Evolutionary conservation across 1,139 yeast genomes (phyloP), one percentile per base, ranked within the genome.

Genomic region (Meyerozyma elateridarum): DNA sequence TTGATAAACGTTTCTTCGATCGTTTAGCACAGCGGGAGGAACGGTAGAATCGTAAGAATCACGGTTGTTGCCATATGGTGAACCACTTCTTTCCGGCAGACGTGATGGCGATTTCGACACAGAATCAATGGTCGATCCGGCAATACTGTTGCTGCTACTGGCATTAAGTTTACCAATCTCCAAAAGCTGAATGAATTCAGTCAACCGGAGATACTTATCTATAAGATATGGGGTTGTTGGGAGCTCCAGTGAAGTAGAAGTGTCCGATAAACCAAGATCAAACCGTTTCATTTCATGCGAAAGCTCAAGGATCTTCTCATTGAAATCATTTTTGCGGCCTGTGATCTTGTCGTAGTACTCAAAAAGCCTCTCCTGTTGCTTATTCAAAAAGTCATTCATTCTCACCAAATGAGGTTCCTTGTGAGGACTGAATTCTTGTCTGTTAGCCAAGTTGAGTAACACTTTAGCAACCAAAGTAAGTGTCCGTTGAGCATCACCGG

Each of bases 401-500:
- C 64, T 67, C 18, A 74, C 67, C 60, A 91, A 65, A 64, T 82
- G 87, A 0, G 93, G 87, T 49, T 89, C 97, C 50, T 88, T 89
- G 33, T 73, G 85, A 41, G 51, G 81, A 19, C 64, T 87, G 54
- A 91, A 87, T 31, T 61, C 60, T 24, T 79, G 78, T 30, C 95
- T 61, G 44, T 84, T 89, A 2, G 96, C 88, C 41, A 89, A 70
- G 29, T 85, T 84, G 52, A 88, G 73, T 27, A 89, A 54, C 15
- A 85, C 70, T 50, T 91, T 91, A n/a, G 96, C 87, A 11, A 88
- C 64, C 27, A 88, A 58, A 0, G 95, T 85, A 33, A 89, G 59
- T 0, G 95, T 82, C 36, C 95, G 67, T 46, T 87, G 91, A 1
- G 79, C 69, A 13, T 66, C 65, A 1, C 88, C 85, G 8, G 78